Evolutionary conservation across 169 alveolate genomes (phyloP).

Genomic region (Perkinsus marinus): DNA sequence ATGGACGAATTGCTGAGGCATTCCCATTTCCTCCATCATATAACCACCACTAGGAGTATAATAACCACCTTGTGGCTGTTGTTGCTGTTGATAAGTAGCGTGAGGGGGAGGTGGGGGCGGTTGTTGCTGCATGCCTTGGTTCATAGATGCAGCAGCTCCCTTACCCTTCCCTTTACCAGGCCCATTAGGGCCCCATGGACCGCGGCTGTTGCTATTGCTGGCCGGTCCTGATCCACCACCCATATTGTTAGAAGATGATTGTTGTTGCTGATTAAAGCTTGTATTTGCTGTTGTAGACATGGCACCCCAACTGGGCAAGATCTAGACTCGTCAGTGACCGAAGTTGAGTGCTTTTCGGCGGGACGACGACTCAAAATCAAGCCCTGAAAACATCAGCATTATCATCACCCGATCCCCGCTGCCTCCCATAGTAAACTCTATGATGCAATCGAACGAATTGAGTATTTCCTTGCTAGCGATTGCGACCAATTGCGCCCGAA

Average conservation of each 20-base stretch:
- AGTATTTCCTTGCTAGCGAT: background rate
- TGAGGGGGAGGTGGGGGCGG: background rate
- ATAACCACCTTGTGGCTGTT: background rate
- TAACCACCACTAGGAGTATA: background rate
- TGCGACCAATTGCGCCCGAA: background rate
- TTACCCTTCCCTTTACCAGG: background rate
- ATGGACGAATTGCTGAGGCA: background rate
- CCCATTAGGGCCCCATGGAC: no score
- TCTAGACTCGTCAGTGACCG: background rate
- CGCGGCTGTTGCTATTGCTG: no score
- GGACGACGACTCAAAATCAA: background rate
- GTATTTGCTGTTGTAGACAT: background rate
- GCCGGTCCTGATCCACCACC: background rate
- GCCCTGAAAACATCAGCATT: background rate
- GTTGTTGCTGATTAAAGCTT: background rate
- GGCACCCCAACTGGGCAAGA: background rate
- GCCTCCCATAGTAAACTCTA: background rate
- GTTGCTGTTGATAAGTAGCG: background rate
- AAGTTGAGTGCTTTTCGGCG: background rate
- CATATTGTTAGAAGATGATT: background rate
- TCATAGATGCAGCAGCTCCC: background rate
- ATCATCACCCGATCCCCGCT: background rate
- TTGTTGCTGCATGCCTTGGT: background rate
- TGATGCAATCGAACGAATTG: no score
- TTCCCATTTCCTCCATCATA: background rate